Conservation (phyloP, 164 flowering plant genomes). For the Magnolia kwangsiensis region DNA sequence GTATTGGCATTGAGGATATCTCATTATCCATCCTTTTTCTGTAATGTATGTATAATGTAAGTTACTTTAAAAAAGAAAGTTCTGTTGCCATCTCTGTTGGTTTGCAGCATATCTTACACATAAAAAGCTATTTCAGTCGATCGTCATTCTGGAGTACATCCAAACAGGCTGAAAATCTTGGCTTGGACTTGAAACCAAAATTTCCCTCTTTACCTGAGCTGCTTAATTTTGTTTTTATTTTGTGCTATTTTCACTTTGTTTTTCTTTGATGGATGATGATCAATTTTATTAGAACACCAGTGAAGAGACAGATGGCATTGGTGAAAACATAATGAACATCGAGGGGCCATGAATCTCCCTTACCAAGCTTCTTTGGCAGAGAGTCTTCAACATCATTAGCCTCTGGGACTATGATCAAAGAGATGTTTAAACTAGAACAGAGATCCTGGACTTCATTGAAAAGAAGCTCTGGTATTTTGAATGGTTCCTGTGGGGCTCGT, state of each 20-base stretch:
- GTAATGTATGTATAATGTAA: too few species aligned
- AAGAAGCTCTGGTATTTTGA: not conserved
- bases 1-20: too few species aligned
- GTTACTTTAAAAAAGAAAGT: too few species aligned
- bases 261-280: not conserved
- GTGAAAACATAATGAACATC: not conserved
- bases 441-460: not conserved
- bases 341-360: not conserved
- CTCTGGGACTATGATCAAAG: not conserved
- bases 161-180: too few species aligned
- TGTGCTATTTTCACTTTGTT: not conserved
- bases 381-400: not conserved
- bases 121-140: too few species aligned
- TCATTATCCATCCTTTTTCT: too few species aligned
- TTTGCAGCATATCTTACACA: too few species aligned
- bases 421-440: not conserved
- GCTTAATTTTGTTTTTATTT: not conserved
- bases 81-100: too few species aligned
- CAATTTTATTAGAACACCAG: not conserved
- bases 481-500: not conserved
- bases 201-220: not conserved
- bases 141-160: too few species aligned
- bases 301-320: not conserved
- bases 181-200: too few species aligned
- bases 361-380: too few species aligned